Evolutionary conservation across 345 rosid genomes (phyloP).

Genomic region (Rhodamnia argentea): DNA sequence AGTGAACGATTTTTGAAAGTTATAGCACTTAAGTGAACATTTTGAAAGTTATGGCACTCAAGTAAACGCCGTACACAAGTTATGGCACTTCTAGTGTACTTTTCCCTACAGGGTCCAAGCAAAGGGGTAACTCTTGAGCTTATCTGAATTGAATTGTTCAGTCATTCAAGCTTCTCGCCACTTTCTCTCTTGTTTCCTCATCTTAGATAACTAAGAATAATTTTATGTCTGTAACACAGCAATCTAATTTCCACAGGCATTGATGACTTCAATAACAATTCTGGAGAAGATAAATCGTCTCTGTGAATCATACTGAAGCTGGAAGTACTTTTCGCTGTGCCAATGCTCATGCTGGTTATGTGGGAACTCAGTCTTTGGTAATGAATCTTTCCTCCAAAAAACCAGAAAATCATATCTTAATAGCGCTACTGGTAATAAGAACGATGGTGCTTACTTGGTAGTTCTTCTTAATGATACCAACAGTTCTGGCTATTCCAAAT

Average conservation of each 20-base stretch:
- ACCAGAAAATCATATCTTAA: too few relatives aligned
- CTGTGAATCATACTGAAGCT: not conserved
- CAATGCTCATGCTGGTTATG: not conserved
- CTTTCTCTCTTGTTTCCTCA: not conserved
- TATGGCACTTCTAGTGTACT: too few relatives aligned
- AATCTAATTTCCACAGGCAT: not conserved
- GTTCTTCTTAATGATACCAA: not conserved
- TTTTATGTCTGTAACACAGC: not conserved
- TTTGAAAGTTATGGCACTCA: too few relatives aligned
- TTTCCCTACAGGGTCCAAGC: not conserved
- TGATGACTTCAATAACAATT: not conserved
- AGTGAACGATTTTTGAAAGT: too few relatives aligned
- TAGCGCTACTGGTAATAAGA: not conserved
- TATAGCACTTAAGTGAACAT: too few relatives aligned
- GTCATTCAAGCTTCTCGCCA: not conserved
- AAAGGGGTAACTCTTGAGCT: not conserved
- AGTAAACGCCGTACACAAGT: too few relatives aligned
- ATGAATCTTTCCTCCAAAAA: too few relatives aligned
- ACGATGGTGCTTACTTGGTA: not conserved
- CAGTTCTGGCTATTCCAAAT: not conserved
- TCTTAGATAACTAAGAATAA: not conserved
- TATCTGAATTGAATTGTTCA: not conserved
- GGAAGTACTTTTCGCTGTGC: not conserved
- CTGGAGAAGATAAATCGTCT: not conserved
- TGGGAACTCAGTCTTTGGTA: too few relatives aligned